Evolutionary conservation across 192 early-diverging fungal genomes (phyloP).

Genomic region (Helicostylum pulchrum): DNA sequence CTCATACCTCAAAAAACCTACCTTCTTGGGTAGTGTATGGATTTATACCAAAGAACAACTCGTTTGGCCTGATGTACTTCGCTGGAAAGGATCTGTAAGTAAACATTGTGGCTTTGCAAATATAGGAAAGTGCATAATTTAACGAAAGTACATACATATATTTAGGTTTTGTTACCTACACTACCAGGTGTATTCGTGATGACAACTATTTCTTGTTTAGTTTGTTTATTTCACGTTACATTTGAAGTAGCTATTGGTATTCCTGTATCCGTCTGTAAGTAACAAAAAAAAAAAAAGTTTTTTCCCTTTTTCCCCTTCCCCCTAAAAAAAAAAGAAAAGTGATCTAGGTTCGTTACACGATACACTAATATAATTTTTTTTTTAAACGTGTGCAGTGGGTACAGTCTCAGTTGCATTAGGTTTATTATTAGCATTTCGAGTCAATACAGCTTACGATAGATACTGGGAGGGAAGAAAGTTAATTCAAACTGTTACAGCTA

Average conservation of each 20-base stretch:
- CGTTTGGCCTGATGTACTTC: conserved; percentile 28
- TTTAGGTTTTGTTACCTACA: conserved; percentile 27
- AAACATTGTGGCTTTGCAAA: neutral
- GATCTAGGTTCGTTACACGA: neutral
- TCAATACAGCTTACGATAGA: conserved; percentile 72
- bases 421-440: conserved; percentile 80
- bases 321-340: neutral
- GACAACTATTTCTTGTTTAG: conserved; percentile 15
- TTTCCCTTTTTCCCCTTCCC: neutral
- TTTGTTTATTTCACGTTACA: conserved; percentile 16
- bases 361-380: neutral
- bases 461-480: conserved; percentile 76
- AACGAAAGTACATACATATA: neutral
- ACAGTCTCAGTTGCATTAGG: conserved; percentile 55
- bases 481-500: conserved; percentile 59
- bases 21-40: neutral
- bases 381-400: conserved; percentile 25
- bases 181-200: conserved; percentile 19
- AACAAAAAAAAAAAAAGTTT: neutral
- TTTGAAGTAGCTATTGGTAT: conserved; percentile 18
- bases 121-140: neutral
- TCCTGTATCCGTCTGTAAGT: conserved; percentile 24
- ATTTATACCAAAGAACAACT: conserved; percentile 14
- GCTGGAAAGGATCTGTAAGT: conserved; percentile 36
- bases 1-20: conserved; percentile 7